These are phyloP conservation scores for Powellomyces hirtus DNA, from an alignment of 192 early-diverging fungal species.

Conservation along the genomic window DNA sequence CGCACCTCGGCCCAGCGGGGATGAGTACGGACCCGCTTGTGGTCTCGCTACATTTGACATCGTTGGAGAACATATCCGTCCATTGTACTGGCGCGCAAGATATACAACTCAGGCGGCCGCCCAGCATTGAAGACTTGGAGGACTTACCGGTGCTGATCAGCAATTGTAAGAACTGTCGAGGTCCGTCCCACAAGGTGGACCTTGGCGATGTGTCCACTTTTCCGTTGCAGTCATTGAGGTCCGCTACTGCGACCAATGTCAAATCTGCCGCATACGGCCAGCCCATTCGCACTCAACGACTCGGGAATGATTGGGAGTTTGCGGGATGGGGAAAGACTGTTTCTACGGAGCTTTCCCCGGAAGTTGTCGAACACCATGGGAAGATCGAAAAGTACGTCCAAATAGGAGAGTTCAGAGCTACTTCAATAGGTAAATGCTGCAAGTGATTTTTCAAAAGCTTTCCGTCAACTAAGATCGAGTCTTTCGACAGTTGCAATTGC, in stretches of 20 bases:
- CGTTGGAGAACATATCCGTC: background rate
- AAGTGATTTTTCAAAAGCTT: no score
- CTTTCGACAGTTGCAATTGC: constrained; percentile 53
- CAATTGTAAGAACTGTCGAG: background rate
- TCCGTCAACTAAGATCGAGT: background rate
- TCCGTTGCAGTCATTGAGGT: background rate
- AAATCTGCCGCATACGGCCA: constrained; percentile 9
- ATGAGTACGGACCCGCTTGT: background rate
- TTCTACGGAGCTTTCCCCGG: background rate
- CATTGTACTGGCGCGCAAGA: no score
- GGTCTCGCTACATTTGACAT: background rate
- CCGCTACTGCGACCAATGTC: background rate
- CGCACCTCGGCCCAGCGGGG: background rate
- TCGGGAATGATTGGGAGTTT: constrained; percentile 51
- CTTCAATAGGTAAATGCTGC: constrained; percentile 43
- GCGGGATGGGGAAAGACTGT: constrained; percentile 36
- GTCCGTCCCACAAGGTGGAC: background rate
- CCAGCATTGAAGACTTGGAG: background rate
- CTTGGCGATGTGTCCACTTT: background rate
- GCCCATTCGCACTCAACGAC: constrained; percentile 41
- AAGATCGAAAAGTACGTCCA: background rate
- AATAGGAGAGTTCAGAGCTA: constrained; percentile 23
- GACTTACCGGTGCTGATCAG: background rate
- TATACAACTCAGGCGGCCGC: no score
- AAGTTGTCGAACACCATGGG: background rate